Evolutionary conservation across 495 filamentous ascomycete genomes (phyloP).

Genomic region (Penicillium angulare): DNA sequence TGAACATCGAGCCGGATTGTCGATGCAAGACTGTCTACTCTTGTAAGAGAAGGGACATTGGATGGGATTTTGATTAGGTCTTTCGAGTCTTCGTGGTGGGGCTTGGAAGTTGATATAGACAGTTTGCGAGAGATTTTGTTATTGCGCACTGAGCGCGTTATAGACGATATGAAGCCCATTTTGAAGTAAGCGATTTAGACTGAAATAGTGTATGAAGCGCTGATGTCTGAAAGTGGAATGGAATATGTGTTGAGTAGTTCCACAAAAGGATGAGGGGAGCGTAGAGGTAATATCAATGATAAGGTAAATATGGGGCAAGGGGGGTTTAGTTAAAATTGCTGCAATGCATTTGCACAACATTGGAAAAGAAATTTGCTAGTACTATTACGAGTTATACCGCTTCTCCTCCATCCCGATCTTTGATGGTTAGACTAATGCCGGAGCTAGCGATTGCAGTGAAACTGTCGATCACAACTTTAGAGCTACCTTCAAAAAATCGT

Average conservation of each 20-base stretch:
- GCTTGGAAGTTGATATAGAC: constrained; percentile 12
- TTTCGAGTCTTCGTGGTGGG: constrained; percentile 21
- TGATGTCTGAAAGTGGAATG: background rate
- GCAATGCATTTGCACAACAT: constrained; percentile 4
- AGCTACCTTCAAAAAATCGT: background rate
- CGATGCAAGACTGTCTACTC: constrained; percentile 14
- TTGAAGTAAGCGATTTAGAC: too few relatives aligned
- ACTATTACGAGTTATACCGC: constrained; percentile 1
- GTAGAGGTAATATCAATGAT: constrained; percentile 11
- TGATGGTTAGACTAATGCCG: background rate
- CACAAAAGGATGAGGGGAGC: background rate
- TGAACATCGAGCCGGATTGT: constrained; percentile 13
- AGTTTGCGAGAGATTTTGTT: constrained; percentile 16
- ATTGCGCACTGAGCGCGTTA: constrained; percentile 16
- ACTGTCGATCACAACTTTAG: constrained; percentile 12
- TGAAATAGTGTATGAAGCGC: too few relatives aligned
- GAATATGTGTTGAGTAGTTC: background rate
- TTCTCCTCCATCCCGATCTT: background rate
- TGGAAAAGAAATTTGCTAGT: background rate
- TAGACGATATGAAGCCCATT: constrained; percentile 26
- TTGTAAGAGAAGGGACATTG: constrained; percentile 8
- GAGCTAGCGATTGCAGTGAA: constrained; percentile 3
- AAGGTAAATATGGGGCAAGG: constrained; percentile 18
- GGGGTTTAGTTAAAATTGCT: constrained; percentile 7
- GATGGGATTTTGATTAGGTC: constrained; percentile 24